phyloP scores from a whole-genome alignment of 2,329 filamentous ascomycete genomes.

The Shiraia bambusicola region DNA sequence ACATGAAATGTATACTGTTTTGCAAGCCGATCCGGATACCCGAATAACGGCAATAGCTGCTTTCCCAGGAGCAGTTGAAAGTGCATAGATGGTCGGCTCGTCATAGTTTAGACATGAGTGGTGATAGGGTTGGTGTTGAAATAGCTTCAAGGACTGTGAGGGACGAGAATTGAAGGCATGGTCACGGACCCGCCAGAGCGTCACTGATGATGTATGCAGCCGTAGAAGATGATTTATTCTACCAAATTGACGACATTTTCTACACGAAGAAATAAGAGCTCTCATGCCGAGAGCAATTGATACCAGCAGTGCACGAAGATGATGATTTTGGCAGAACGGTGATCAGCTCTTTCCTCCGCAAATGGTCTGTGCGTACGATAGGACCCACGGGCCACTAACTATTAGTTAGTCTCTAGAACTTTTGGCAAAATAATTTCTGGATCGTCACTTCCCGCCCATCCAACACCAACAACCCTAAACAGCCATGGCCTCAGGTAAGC shows the following conservation, averaged over 20 bases:
- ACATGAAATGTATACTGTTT: constrained; percentile 53
- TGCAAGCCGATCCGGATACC: constrained; percentile 76
- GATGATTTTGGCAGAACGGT: constrained; percentile 8
- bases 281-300: constrained; percentile 38
- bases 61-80: constrained; percentile 82
- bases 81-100: constrained; percentile 76
- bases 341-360: constrained; percentile 28
- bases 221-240: neutral
- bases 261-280: constrained; percentile 25
- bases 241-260: constrained; percentile 8
- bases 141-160: constrained; percentile 17
- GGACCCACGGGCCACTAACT: too few relatives aligned
- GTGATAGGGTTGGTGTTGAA: constrained; percentile 17
- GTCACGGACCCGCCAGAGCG: neutral
- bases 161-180: constrained; percentile 6
- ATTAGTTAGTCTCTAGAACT: too few relatives aligned
- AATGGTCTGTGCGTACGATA: constrained; percentile 15
- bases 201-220: neutral
- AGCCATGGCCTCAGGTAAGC: constrained; percentile 31
- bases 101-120: constrained; percentile 3
- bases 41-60: constrained; percentile 90
- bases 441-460: constrained; percentile 6
- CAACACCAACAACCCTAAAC: constrained; percentile 7
- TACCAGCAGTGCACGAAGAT: constrained; percentile 15
- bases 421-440: constrained; percentile 16